Conservation (phyloP, 2,329 filamentous ascomycete species). For the Lasiodiplodia gonubiensis region DNA sequence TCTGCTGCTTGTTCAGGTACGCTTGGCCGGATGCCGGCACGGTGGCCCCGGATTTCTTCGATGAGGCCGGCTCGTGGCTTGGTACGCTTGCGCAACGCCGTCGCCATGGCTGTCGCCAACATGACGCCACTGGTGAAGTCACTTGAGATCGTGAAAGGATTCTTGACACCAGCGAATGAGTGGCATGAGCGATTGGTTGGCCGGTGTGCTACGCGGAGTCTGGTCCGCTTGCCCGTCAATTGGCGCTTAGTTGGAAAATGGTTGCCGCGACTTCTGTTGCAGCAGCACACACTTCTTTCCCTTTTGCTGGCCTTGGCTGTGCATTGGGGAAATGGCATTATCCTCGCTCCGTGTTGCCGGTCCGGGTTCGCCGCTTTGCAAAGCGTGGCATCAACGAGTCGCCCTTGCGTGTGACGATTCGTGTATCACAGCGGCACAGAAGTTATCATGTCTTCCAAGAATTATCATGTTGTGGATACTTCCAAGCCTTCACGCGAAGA, state of each 20-base stretch:
- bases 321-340: too few relatives aligned
- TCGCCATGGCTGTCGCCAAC: not conserved
- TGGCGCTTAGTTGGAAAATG: not conserved
- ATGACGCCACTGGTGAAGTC: constrained; percentile 23
- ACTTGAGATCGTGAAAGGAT: constrained; percentile 1
- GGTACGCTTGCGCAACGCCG: not conserved
- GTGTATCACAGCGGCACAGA: not conserved
- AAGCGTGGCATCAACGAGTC: not conserved
- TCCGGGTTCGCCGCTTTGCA: too few relatives aligned
- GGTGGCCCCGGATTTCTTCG: constrained; percentile 2
- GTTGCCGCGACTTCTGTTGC: not conserved
- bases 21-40: not conserved
- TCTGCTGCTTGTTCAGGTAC: not conserved
- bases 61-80: not conserved
- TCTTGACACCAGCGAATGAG: not conserved
- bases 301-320: not conserved
- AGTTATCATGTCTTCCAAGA: not conserved
- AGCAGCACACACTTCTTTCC: not conserved
- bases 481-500: not conserved
- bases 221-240: not conserved
- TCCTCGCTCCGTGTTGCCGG: too few relatives aligned
- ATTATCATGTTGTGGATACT: not conserved
- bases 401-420: constrained; percentile 2
- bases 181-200: not conserved
- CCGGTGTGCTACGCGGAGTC: not conserved